phyloP scores from a whole-genome alignment of 1,284 basidiomycete genomes.

The Anthracocystis setariae region DNA sequence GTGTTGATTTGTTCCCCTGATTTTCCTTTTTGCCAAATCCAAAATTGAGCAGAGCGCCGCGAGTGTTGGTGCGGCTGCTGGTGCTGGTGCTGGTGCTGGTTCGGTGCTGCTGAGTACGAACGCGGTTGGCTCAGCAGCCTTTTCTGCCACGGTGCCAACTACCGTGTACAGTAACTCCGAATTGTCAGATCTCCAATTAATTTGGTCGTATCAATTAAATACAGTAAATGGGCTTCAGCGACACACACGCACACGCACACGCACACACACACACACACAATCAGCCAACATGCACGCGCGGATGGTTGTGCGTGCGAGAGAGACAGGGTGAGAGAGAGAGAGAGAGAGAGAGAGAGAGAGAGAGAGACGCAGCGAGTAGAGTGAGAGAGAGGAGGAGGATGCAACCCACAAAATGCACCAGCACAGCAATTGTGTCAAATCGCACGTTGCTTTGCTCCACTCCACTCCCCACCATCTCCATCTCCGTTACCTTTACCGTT shows the following conservation, averaged over 20 bases:
- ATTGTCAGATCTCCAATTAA: slow-evolving; percentile 1
- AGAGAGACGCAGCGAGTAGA: background rate
- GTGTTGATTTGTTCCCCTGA: background rate
- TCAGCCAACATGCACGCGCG: slow-evolving; percentile 12
- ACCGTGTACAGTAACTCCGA: background rate
- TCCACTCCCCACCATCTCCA: slow-evolving; percentile 23
- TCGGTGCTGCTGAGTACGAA: too few species aligned
- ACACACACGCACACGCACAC: too few species aligned
- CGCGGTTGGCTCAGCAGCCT: too few species aligned
- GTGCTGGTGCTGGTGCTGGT: too few species aligned
- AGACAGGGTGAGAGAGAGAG: background rate
- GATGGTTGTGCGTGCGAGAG: background rate
- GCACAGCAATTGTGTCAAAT: background rate
- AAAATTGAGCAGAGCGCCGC: too few species aligned
- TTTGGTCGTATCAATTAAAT: too few species aligned
- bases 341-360: background rate
- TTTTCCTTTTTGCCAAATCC: background rate
- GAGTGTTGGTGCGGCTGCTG: too few species aligned
- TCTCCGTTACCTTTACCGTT: background rate
- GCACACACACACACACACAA: too few species aligned
- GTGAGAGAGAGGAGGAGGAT: slow-evolving; percentile 1
- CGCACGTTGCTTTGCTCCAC: slow-evolving; percentile 1
- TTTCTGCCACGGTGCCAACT: background rate
- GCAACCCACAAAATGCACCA: slow-evolving; percentile 1
- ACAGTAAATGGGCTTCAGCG: too few species aligned